Percentiles rank a stretch among this genome's conserved stretches.
Evolutionary conservation across 2,329 filamentous ascomycete species (phyloP).

Genomic region (Alternaria panax): DNA sequence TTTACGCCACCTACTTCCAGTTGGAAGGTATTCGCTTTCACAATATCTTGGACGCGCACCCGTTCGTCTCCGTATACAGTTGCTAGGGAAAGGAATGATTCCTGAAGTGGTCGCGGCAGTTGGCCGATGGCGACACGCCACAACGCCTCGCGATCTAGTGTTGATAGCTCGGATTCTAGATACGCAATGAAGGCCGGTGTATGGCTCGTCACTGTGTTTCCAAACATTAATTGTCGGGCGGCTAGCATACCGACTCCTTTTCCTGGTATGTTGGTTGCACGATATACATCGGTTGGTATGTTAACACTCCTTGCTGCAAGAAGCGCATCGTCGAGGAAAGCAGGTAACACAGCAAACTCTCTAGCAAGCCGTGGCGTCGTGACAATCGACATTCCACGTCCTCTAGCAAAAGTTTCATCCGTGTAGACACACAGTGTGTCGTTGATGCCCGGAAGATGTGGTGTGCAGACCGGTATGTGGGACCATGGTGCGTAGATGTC

Average conservation of each 20-base stretch:
- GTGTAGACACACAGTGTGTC: slow-evolving; percentile 45
- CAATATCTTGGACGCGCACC: slow-evolving; percentile 43
- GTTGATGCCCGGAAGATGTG: slow-evolving; percentile 26
- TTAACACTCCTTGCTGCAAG: slow-evolving; percentile 29
- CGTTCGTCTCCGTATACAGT: slow-evolving; percentile 37
- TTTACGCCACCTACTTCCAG: slow-evolving; percentile 34
- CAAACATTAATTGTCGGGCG: slow-evolving; percentile 24
- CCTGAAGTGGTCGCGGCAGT: slow-evolving; percentile 27
- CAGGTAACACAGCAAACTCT: slow-evolving; percentile 30
- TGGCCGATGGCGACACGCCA: slow-evolving; percentile 37
- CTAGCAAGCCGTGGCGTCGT: slow-evolving; percentile 41
- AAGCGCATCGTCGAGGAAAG: slow-evolving; percentile 27
- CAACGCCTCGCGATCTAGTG: slow-evolving; percentile 38
- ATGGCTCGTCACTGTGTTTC: slow-evolving; percentile 38
- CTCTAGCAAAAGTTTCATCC: slow-evolving; percentile 31
- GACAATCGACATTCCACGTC: slow-evolving; percentile 45
- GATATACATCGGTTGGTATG: slow-evolving; percentile 25
- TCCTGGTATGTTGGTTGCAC: slow-evolving; percentile 29
- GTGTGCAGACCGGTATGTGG: slow-evolving; percentile 37
- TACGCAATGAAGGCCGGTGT: slow-evolving; percentile 44
- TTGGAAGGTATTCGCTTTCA: slow-evolving; percentile 48
- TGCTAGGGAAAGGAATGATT: slow-evolving; percentile 31
- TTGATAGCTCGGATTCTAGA: slow-evolving; percentile 37
- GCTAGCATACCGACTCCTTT: slow-evolving; percentile 47
- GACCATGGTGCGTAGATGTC: slow-evolving; percentile 32